A percentile compares a stretch with the other conserved stretches of the same genome.
phyloP scores from a whole-genome alignment of 192 early-diverging fungal species.

The Umbelopsis sp. region DNA sequence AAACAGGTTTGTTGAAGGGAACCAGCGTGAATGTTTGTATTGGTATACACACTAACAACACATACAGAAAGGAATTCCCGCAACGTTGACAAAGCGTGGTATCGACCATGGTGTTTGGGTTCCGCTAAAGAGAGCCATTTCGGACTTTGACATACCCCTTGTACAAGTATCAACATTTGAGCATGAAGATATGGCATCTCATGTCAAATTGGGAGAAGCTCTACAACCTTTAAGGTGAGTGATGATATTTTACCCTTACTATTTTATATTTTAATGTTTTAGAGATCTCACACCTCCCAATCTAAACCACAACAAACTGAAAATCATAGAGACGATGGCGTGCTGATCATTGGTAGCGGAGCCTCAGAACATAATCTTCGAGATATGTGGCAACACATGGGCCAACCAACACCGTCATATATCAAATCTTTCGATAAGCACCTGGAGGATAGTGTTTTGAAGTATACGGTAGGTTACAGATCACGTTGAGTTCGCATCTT shows the following conservation, averaged over 20 bases:
- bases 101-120: constrained; percentile 77
- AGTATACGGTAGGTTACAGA: constrained; percentile 9
- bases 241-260: background rate
- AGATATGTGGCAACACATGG: constrained; percentile 42
- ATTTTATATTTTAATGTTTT: background rate
- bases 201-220: constrained; percentile 56
- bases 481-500: too few relatives aligned
- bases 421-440: constrained; percentile 60
- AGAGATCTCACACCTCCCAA: background rate
- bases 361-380: constrained; percentile 68
- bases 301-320: background rate
- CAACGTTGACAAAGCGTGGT: constrained; percentile 52
- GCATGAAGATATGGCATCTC: constrained; percentile 54
- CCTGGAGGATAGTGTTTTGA: constrained; percentile 46
- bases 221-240: constrained; percentile 48
- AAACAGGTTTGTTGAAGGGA: constrained; percentile 23
- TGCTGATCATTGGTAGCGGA: constrained; percentile 69
- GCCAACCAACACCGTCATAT: constrained; percentile 45
- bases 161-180: constrained; percentile 63
- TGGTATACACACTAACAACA: background rate
- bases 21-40: background rate
- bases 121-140: constrained; percentile 62
- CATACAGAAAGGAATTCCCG: constrained; percentile 43
- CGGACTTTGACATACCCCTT: constrained; percentile 58
- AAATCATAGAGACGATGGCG: constrained; percentile 51